Evolutionary conservation across 2,329 filamentous ascomycete species (phyloP), one percentile per base, ranked within the genome.

Genomic region (Diaporthe vaccinii): DNA sequence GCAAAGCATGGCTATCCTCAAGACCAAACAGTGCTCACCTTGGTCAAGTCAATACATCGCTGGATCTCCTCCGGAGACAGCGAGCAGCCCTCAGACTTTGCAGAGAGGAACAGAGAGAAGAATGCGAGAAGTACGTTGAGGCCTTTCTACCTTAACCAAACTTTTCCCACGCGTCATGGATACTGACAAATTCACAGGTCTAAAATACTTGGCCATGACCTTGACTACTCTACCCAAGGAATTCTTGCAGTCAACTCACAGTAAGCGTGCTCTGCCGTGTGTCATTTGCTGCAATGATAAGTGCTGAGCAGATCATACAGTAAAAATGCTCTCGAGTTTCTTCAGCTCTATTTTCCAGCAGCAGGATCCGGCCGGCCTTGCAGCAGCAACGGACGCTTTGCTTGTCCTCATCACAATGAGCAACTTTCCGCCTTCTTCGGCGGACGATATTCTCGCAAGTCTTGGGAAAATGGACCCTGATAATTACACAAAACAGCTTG

Each of bases 191-290:
- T 59, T 25, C 46, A 20, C 55, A 89, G 90, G 90, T 9, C 80
- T 91, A 67, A 86, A 88, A n/a, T 92, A 91, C 76, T 83, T 92
- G 39, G 88, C 90, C 1, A 82, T 83, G 31, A 91, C 90, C 0
- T 81, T 92, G 20, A 83, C 87, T 65, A 83, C 84, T n/a, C 79
- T 91, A 20, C 85, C 85, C 12, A 81, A 82, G 15, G 85, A 85
- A 61, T 80, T 85, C 20, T 80, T 91, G 44, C 89, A 86, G 72
- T 80, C 84, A 6, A 88, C 89, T 67, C 89, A 91, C 82, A 83
- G 87, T 89, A 81, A 75, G 75, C 74, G 28, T 72, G 20, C 8
- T 65, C n/a, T 20, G 4, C 7, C 34, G 34, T 61, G 9, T 3
- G 46, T 4, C 4, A 17, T 25, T 31, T 15, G 15, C 5, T 70